These are phyloP conservation scores for Melampsora abietis-canadensis DNA, from an alignment of 1,284 basidiomycete genomes.

Conservation along the genomic window DNA sequence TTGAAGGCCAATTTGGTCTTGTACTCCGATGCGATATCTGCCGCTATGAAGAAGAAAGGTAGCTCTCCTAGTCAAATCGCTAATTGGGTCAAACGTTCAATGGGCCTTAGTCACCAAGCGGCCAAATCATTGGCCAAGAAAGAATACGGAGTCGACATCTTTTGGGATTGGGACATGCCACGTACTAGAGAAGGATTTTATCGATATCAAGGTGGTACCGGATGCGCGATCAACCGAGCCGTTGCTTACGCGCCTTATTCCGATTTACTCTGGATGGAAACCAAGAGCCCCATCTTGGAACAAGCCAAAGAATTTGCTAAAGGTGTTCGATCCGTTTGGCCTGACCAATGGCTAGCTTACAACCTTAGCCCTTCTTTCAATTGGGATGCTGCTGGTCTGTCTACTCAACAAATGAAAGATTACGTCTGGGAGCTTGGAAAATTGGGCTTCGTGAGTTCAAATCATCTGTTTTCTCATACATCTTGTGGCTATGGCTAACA, in stretches of 20 bases:
- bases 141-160: constrained; percentile 66
- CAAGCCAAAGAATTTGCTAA: constrained; percentile 76
- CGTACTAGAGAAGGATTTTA: constrained; percentile 89
- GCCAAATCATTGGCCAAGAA: constrained; percentile 70
- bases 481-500: background rate
- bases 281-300: constrained; percentile 74
- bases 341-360: constrained; percentile 76
- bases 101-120: constrained; percentile 59
- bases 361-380: constrained; percentile 92
- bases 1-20: constrained; percentile 64
- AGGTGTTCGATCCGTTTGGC: constrained; percentile 68
- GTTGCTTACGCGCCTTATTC: constrained; percentile 75
- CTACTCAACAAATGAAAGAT: constrained; percentile 68
- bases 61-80: constrained; percentile 22
- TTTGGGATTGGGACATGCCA: constrained; percentile 83
- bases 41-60: constrained; percentile 47
- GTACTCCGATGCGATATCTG: constrained; percentile 36
- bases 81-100: constrained; percentile 58
- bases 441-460: constrained; percentile 63
- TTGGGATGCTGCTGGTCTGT: constrained; percentile 78
- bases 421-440: constrained; percentile 89
- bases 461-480: constrained; percentile 35
- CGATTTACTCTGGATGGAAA: constrained; percentile 85
- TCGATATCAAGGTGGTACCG: constrained; percentile 78
- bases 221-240: constrained; percentile 76